Base-by-base conservation (phyloP, 352 stramenopile species). In the Saprolegnia parasitica region DNA sequence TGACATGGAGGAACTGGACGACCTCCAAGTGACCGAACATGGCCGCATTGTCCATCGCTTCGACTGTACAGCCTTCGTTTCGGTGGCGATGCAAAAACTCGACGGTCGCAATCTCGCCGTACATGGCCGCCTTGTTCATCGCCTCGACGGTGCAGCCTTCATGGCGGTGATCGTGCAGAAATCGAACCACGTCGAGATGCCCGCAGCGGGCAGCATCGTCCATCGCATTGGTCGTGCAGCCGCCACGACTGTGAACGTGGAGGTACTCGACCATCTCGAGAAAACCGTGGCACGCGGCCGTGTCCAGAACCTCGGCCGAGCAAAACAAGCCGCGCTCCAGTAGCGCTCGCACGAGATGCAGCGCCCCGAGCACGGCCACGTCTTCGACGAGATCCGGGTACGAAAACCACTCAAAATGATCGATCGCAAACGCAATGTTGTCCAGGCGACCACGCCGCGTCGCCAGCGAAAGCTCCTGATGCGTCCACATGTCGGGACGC, bases 171-270 rank as follows among this genome's bases (percentile, higher is more conserved):
- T 32, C 66, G 15, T 67, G 70, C 16, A 77, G 62, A 70, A 73
- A 77, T 56, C 74, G 57, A 1, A 65, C 65, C 35, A 75, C 67
- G 26, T 77, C 71, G 29, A 77, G 62, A 16, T 72, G 45, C 0
- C 71, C 71, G 15, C 50, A 24, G 37, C 40, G 49, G 5, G 64
- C 64, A 11, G 64, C 64, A 24, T 65, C 26, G 29, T 71, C 24
- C 64, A 65, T 65, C 13, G 84, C 86, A 37, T 81, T 88, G 57
- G 78, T 77, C n/a, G 77, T 89, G 70, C 86, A 91, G 16, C 83
- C 81, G 74, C 91, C 86, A 0, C 45, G 10, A 13, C 77, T 75
- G 45, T 88, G 58, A 2, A 60, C 56, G 6, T 86, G 78, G 1
- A 89, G 74, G 76, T 77, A 91, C 60, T 79, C 56, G 23, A 89